Evolutionary conservation across 2,329 filamentous ascomycete genomes (phyloP).

Genomic region (Helicocarpus griseus): DNA sequence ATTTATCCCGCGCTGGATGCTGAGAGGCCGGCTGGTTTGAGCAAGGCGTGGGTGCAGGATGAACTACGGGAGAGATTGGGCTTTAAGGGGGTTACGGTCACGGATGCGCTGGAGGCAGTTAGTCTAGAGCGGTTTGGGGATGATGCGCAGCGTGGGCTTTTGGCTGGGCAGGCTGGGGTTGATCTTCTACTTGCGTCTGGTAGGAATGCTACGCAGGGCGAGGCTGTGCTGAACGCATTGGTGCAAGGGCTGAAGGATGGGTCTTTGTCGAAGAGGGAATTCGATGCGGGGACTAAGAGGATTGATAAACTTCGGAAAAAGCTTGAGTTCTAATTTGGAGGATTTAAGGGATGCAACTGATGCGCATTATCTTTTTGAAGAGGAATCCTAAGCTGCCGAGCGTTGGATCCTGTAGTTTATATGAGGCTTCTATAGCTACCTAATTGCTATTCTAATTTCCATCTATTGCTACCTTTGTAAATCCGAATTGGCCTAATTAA

Average conservation of each 20-base stretch:
- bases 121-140: slow-evolving; percentile 17
- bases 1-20: slow-evolving; percentile 21
- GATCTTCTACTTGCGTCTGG: slow-evolving; percentile 22
- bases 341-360: neutral
- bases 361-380: no score
- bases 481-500: no score
- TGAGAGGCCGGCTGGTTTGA: slow-evolving; percentile 19
- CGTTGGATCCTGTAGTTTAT: no score
- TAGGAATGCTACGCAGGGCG: slow-evolving; percentile 22
- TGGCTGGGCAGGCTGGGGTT: slow-evolving; percentile 21
- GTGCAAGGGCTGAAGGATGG: slow-evolving; percentile 14
- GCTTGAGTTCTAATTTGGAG: slow-evolving; percentile 3
- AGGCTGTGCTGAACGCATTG: slow-evolving; percentile 15
- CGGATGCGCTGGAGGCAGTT: slow-evolving; percentile 23
- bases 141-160: slow-evolving; percentile 14
- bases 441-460: no score
- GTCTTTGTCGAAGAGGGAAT: slow-evolving; percentile 8
- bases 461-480: no score
- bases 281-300: slow-evolving; percentile 12
- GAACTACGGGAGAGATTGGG: slow-evolving; percentile 18
- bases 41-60: slow-evolving; percentile 17
- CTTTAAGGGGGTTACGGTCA: slow-evolving; percentile 23
- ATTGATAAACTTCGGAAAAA: slow-evolving; percentile 13
- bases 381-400: no score
- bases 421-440: no score